phyloP scores from a whole-genome alignment of 805 yeast species.

The Candida parachauliodes region DNA sequence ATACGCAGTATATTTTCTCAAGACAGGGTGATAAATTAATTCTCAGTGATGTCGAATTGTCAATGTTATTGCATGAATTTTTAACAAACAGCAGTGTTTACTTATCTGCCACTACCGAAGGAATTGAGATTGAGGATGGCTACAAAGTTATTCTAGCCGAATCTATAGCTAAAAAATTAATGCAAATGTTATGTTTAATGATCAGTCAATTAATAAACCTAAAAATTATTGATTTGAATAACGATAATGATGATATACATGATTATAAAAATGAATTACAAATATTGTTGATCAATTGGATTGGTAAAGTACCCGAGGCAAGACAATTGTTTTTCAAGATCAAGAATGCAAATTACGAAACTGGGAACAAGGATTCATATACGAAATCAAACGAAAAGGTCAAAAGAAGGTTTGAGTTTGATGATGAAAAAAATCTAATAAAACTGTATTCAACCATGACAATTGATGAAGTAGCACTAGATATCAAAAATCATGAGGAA shows the following conservation, averaged over 20 bases:
- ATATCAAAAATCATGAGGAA: slow-evolving; percentile 14
- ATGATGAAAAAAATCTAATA: slow-evolving; percentile 13
- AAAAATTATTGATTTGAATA: slow-evolving; percentile 41
- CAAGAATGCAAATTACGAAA: slow-evolving; percentile 16
- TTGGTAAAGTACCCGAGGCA: slow-evolving; percentile 61
- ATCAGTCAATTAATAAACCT: slow-evolving; percentile 47
- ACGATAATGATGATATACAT: slow-evolving; percentile 30
- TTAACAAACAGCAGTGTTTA: slow-evolving; percentile 47
- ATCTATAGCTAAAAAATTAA: slow-evolving; percentile 37
- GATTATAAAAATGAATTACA: slow-evolving; percentile 61
- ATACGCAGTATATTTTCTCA: slow-evolving; percentile 41
- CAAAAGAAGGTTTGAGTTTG: background rate
- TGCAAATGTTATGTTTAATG: slow-evolving; percentile 62
- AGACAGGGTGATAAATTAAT: slow-evolving; percentile 49
- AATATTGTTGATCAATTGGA: slow-evolving; percentile 60
- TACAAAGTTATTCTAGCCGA: slow-evolving; percentile 26
- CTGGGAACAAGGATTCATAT: slow-evolving; percentile 1
- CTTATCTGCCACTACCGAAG: slow-evolving; percentile 27
- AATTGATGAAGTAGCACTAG: slow-evolving; percentile 16
- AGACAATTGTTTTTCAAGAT: slow-evolving; percentile 48
- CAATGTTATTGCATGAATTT: slow-evolving; percentile 69
- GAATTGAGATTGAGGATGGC: slow-evolving; percentile 27
- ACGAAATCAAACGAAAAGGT: background rate
- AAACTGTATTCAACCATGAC: slow-evolving; percentile 11
- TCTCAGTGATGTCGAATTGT: slow-evolving; percentile 56